phyloP scores from a whole-genome alignment of 2,329 filamentous ascomycete species.

The Calonectria fujianensis region DNA sequence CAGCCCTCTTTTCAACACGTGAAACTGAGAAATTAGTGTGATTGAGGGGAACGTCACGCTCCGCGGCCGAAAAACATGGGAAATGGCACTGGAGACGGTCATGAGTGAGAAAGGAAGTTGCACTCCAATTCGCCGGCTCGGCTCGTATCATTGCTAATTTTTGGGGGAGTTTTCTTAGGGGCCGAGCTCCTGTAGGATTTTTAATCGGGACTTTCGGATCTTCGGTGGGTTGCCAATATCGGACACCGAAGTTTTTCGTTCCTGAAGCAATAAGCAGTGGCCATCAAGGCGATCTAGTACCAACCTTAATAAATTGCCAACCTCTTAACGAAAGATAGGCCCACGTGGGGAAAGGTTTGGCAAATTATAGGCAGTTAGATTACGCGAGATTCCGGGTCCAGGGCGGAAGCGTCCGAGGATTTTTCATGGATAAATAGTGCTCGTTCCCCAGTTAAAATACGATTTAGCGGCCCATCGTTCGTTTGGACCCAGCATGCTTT shows the following conservation, averaged over 20 bases:
- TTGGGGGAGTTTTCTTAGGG: background rate
- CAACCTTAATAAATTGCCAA: conserved; percentile 20
- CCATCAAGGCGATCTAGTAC: conserved; percentile 3
- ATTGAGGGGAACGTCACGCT: background rate
- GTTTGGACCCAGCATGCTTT: background rate
- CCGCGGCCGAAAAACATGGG: conserved; percentile 1
- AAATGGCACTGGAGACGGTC: background rate
- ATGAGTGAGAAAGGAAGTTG: background rate
- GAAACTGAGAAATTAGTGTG: background rate
- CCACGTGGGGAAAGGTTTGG: conserved; percentile 7
- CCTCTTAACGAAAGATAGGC: conserved; percentile 12
- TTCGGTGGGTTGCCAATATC: conserved; percentile 7
- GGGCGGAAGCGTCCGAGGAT: background rate
- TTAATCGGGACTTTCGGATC: conserved; percentile 5
- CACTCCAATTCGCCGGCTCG: background rate
- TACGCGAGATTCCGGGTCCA: conserved; percentile 4
- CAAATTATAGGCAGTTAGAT: background rate
- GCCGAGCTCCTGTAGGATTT: background rate
- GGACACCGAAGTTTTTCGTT: conserved; percentile 12
- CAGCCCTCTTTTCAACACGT: background rate
- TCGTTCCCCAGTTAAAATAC: background rate
- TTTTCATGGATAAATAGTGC: background rate
- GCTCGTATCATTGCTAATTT: background rate
- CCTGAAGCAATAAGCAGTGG: conserved; percentile 5
- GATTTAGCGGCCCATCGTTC: background rate